A percentile compares a stretch with the other conserved stretches of the same genome.
phyloP scores from a whole-genome alignment of 805 yeast genomes.

The Ogataea zsoltii region DNA sequence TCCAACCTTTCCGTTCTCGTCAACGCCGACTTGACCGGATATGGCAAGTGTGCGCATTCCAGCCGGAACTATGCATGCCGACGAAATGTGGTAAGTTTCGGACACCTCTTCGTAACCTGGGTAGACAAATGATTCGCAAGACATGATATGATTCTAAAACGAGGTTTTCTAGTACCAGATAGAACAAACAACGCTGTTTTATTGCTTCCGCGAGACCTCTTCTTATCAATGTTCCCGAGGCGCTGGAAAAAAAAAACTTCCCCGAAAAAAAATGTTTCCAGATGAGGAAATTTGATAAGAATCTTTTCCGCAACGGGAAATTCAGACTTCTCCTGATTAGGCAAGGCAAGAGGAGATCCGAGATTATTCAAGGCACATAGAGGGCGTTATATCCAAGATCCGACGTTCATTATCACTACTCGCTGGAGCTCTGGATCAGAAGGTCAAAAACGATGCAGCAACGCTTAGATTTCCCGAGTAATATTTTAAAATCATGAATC shows the following conservation, averaged over 20 bases:
- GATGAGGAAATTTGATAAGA: background rate
- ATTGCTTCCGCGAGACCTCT: background rate
- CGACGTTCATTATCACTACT: too few species aligned
- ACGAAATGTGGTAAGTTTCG: conserved; percentile 11
- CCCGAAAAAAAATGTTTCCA: too few species aligned
- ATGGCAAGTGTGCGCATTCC: conserved; percentile 14
- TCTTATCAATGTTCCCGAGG: background rate
- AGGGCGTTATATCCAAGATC: too few species aligned
- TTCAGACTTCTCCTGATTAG: background rate
- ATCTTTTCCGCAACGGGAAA: background rate
- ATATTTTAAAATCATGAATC: too few species aligned
- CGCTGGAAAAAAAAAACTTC: background rate
- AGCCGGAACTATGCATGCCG: conserved; percentile 17
- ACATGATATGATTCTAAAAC: too few species aligned
- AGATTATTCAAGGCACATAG: too few species aligned
- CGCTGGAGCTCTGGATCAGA: too few species aligned
- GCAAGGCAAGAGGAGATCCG: background rate
- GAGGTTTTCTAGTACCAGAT: too few species aligned
- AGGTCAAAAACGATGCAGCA: too few species aligned
- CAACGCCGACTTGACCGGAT: conserved; percentile 16
- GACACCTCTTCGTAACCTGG: conserved; percentile 14
- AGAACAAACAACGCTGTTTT: too few species aligned
- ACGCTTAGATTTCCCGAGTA: too few species aligned
- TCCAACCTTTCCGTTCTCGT: conserved; percentile 11
- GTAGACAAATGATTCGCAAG: conserved; percentile 10